Conservation (phyloP, 179 eudicot species). For the Carnegiea gigantea region DNA sequence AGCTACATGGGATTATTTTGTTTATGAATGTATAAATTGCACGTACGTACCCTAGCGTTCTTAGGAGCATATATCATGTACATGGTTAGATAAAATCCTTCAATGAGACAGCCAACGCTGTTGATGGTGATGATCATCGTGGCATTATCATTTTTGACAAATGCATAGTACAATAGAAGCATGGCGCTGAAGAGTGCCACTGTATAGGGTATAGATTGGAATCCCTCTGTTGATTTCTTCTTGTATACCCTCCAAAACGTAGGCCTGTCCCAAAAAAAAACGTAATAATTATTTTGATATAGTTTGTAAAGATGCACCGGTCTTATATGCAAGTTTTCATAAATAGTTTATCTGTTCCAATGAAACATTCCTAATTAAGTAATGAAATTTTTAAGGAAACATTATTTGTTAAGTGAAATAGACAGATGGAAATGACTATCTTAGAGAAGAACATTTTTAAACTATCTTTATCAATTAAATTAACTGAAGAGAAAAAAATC, state of each 20-base stretch:
- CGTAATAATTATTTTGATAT: background rate
- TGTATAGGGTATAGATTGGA: slow-evolving; percentile 66
- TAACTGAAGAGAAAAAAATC: too few relatives aligned
- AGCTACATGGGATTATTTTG: too few relatives aligned
- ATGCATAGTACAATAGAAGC: slow-evolving; percentile 64
- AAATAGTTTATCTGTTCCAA: too few relatives aligned
- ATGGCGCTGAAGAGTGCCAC: slow-evolving; percentile 82
- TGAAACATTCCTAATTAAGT: too few relatives aligned
- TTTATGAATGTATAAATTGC: too few relatives aligned
- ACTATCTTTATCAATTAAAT: too few relatives aligned
- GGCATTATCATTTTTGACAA: slow-evolving; percentile 45
- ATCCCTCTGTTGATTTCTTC: slow-evolving; percentile 78
- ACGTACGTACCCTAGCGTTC: slow-evolving; percentile 44
- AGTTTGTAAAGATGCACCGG: too few relatives aligned
- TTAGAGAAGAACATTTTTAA: too few relatives aligned
- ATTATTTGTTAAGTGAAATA: too few relatives aligned
- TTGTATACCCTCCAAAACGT: slow-evolving; percentile 63
- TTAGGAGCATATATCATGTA: slow-evolving; percentile 67
- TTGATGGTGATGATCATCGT: slow-evolving; percentile 64
- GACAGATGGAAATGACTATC: too few relatives aligned
- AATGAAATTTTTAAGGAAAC: too few relatives aligned
- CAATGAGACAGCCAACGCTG: slow-evolving; percentile 49
- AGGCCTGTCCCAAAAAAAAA: slow-evolving; percentile 40
- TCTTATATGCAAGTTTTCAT: too few relatives aligned
- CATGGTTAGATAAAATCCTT: slow-evolving; percentile 46